A percentile compares a stretch with the other conserved stretches of the same genome.
Evolutionary conservation across 805 yeast genomes (phyloP).

Genomic region (Kodamaea neixiangensis): DNA sequence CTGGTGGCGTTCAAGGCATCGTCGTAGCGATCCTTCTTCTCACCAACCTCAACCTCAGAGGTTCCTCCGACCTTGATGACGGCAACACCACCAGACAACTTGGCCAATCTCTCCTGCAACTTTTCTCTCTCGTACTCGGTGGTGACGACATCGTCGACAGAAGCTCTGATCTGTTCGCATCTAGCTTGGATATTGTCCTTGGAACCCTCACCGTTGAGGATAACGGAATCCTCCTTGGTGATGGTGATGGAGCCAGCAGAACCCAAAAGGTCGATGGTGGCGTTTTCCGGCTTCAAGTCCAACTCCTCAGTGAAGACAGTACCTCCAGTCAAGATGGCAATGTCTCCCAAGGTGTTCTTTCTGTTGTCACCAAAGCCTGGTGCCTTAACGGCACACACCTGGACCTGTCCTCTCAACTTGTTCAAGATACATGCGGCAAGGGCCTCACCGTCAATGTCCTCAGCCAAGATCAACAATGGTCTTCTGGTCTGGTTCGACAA

Average conservation of each 20-base stretch:
- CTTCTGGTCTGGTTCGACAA: conserved; percentile 90
- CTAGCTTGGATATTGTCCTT: conserved; percentile 80
- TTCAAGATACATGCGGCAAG: conserved; percentile 96
- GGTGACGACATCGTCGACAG: conserved; percentile 72
- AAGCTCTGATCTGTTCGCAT: conserved; percentile 89
- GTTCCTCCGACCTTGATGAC: conserved; percentile 97
- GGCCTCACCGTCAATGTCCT: conserved; percentile 97
- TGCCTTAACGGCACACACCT: conserved; percentile 95
- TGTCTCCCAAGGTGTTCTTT: conserved; percentile 92
- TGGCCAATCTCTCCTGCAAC: conserved; percentile 95
- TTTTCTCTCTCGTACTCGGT: conserved; percentile 94
- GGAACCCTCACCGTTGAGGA: conserved; percentile 89
- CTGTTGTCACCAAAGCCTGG: conserved; percentile 99
- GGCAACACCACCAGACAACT: conserved; percentile 97
- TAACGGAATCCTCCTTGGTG: conserved; percentile 93
- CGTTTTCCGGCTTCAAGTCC: conserved; percentile 93
- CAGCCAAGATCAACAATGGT: conserved; percentile 91
- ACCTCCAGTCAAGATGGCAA: conserved; percentile 94
- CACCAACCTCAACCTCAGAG: conserved; percentile 97
- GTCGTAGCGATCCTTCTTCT: conserved; percentile 98
- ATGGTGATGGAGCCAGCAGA: conserved; percentile 88
- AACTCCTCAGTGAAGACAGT: conserved; percentile 90
- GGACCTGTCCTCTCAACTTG: conserved; percentile 97
- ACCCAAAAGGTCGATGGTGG: conserved; percentile 87
- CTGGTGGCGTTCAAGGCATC: conserved; percentile 98